Evolutionary conservation across 805 yeast species (phyloP), one percentile per base, ranked within the genome.

Genomic region (Cyberlindnera americana): DNA sequence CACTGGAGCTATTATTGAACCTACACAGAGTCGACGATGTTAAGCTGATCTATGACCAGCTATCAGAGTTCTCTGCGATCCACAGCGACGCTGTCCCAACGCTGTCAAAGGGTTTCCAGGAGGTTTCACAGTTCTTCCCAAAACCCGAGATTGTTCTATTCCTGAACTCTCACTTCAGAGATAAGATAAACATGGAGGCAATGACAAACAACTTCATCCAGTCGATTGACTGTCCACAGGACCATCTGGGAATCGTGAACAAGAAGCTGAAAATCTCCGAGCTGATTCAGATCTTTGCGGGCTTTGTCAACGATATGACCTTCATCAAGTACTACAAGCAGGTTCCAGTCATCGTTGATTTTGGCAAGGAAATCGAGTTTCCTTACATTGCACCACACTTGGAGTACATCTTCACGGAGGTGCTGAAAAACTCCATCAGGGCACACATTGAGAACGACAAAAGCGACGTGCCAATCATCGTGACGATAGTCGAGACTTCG

Each of bases 331-430:
- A 87, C 53, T 96, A 91, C 53, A 82, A 79, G 50, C 67, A 75
- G 11, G 83, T 90, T 3, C 71, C 75, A 2, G 59, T 88, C 16
- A 56, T 63, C 18, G 72, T 89, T 19, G 81, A 82, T 33, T 64
- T 64, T 39, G 77, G 79, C n/a, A 65, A 64, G 24, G 74, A 77
- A 18, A 67, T 85, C 13, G 63, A 65, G 18, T 78, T 90, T 57
- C 91, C 96, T 0, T 91, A 88, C 59, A 83, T 91, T 31, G 87
- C 93, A 16, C 81, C 82, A 32, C 96, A 90, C 57, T 61, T 93
- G 37, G 96, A 91, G 57, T 91, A 93, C 56, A 78, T 91, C 35
- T 68, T 89, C 41, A 86, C 86, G 17, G 99, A 91, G 63, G 64
- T 91, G 16, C 70, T 91, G 50, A 91, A 91, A 62, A 91, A 91